A percentile compares a stretch with the other conserved stretches of the same genome.
Evolutionary conservation across 306 rosid species (phyloP).

Genomic region (Dryas drummondii): DNA sequence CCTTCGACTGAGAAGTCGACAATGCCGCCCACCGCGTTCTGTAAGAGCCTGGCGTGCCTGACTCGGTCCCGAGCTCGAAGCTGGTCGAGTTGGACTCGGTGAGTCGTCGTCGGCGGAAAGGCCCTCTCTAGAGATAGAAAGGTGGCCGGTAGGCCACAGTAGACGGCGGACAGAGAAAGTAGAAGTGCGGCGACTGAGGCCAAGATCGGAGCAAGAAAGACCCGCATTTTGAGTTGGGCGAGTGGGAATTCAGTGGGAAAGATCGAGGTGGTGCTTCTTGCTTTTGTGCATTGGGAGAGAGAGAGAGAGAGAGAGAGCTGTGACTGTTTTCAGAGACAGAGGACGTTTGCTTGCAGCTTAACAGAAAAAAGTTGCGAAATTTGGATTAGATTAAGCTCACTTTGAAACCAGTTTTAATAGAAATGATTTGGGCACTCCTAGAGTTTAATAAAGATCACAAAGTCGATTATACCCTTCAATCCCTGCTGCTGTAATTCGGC

Average conservation of each 20-base stretch:
- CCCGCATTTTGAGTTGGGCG: conserved; percentile 42
- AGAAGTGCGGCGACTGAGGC: conserved; percentile 22
- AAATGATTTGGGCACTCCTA: not conserved
- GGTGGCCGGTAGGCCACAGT: conserved; percentile 37
- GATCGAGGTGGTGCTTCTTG: conserved; percentile 22
- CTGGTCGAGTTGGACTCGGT: conserved; percentile 45
- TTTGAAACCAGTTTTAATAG: not conserved
- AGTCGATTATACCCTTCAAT: conserved; percentile 4
- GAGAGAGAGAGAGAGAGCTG: not conserved
- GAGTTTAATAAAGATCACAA: not conserved
- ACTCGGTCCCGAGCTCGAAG: conserved; percentile 67
- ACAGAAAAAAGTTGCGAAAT: not conserved
- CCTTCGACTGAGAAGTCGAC: conserved; percentile 83
- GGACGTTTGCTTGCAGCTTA: not conserved
- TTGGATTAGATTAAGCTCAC: not conserved
- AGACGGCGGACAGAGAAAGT: conserved; percentile 37
- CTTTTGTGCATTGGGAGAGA: conserved; percentile 42
- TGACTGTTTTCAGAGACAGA: not conserved
- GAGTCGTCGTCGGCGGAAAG: conserved; percentile 39
- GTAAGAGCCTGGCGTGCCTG: conserved; percentile 72
- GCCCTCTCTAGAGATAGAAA: conserved; percentile 62
- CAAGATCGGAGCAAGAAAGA: conserved; percentile 30
- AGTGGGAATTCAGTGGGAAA: conserved; percentile 24
- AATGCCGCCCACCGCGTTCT: conserved; percentile 50
- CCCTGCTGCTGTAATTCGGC: too few species aligned